Evolutionary conservation across 2,329 filamentous ascomycete species (phyloP).

Genomic region (Microdochium nivale): DNA sequence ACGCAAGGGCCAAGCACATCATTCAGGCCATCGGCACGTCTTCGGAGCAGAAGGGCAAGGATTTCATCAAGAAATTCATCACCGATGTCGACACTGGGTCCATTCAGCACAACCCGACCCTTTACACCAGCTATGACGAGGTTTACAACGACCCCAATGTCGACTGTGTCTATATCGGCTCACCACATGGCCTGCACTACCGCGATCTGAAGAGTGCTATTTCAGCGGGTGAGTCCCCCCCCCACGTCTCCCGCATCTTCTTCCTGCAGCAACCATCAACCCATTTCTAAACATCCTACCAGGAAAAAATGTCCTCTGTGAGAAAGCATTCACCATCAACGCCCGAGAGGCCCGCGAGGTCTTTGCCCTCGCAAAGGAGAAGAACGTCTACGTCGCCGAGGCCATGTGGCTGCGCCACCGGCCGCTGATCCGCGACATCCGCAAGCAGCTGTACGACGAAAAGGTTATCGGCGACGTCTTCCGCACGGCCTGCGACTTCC

Average conservation of each 20-base stretch:
- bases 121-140: constrained; percentile 29
- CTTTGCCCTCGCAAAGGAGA: constrained; percentile 25
- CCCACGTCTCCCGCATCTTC: too few relatives aligned
- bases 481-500: constrained; percentile 30
- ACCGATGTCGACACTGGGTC: constrained; percentile 1
- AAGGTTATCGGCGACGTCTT: constrained; percentile 28
- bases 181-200: constrained; percentile 34
- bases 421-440: constrained; percentile 25
- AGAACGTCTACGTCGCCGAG: constrained; percentile 34
- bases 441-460: constrained; percentile 26
- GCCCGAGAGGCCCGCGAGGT: constrained; percentile 28
- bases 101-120: constrained; percentile 14
- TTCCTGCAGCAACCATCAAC: too few relatives aligned
- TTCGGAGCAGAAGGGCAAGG: constrained; percentile 24
- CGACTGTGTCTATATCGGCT: constrained; percentile 37
- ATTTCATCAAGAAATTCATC: constrained; percentile 25
- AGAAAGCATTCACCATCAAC: constrained; percentile 35
- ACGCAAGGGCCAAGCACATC: constrained; percentile 27
- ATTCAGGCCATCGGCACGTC: constrained; percentile 34
- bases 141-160: constrained; percentile 30
- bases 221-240: constrained; percentile 17
- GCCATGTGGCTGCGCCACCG: constrained; percentile 37
- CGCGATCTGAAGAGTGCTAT: constrained; percentile 34
- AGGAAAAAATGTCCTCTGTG: constrained; percentile 32
- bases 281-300: too few relatives aligned